Percentiles rank a stretch among this genome's conserved stretches.
These are phyloP conservation scores for Dentipellis sp. DNA, from an alignment of 768 basidiomycete species.

Conservation along the genomic window DNA sequence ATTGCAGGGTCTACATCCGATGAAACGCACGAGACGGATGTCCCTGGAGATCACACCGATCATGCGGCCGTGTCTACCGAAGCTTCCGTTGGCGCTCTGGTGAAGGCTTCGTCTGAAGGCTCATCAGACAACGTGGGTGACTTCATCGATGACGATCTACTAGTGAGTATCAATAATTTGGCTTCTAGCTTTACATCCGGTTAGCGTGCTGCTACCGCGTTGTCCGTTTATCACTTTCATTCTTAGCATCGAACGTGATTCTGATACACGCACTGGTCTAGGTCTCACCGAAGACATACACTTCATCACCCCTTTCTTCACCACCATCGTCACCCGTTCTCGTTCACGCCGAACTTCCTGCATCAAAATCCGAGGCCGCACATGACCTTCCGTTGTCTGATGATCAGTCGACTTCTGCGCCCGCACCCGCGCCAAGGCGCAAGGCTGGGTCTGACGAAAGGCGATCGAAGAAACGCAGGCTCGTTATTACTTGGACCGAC, in stretches of 20 bases:
- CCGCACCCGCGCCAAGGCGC: background rate
- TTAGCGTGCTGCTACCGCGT: too few relatives aligned
- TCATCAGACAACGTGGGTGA: background rate
- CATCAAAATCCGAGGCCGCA: background rate
- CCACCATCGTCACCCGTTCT: conserved; percentile 5
- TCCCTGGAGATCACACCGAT: background rate
- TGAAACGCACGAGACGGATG: background rate
- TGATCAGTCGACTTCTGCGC: background rate
- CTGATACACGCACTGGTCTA: too few relatives aligned
- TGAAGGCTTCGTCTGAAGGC: background rate
- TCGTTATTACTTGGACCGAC: background rate
- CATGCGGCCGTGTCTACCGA: too few relatives aligned
- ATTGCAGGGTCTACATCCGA: background rate
- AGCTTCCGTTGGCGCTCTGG: background rate
- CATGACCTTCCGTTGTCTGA: too few relatives aligned
- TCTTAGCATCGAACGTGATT: too few relatives aligned
- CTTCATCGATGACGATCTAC: too few relatives aligned
- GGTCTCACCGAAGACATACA: too few relatives aligned
- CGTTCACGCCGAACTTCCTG: background rate
- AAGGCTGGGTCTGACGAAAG: background rate
- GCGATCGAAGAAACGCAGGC: background rate
- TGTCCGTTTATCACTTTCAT: too few relatives aligned
- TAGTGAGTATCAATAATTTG: too few relatives aligned
- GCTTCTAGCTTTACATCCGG: too few relatives aligned
- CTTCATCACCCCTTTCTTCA: conserved; percentile 10